phyloP scores from a whole-genome alignment of 1,139 yeast genomes.

The Sugiyamaella novakii region DNA sequence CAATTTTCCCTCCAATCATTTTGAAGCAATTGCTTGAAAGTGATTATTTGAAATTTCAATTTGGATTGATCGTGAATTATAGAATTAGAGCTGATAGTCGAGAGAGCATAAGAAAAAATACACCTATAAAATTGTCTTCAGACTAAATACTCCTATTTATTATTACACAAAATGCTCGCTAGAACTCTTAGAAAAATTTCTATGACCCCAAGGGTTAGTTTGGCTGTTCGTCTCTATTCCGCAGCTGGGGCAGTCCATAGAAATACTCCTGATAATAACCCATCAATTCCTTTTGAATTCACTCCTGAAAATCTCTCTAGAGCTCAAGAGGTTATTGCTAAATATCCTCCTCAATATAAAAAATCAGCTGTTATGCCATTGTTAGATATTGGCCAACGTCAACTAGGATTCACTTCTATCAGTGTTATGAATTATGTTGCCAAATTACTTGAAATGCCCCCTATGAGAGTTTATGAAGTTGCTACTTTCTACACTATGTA shows the following conservation, averaged over 20 bases:
- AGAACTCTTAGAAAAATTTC: slow-evolving; percentile 8
- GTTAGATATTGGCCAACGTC: slow-evolving; percentile 86
- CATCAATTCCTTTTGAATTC: slow-evolving; percentile 72
- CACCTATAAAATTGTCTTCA: too few species aligned
- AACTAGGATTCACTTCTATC: slow-evolving; percentile 82
- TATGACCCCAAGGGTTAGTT: slow-evolving; percentile 1
- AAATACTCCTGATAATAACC: slow-evolving; percentile 68
- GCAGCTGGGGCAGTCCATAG: slow-evolving; percentile 61
- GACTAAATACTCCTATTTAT: too few species aligned
- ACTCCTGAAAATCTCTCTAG: slow-evolving; percentile 65
- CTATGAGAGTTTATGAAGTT: slow-evolving; percentile 93
- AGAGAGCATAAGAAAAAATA: too few species aligned
- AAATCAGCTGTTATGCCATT: slow-evolving; percentile 90
- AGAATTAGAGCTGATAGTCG: too few species aligned
- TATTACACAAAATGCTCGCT: slow-evolving; percentile 6
- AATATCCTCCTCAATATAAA: slow-evolving; percentile 84
- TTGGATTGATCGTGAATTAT: too few species aligned
- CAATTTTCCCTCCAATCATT: neutral
- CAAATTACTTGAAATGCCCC: slow-evolving; percentile 82
- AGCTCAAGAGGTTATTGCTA: slow-evolving; percentile 73
- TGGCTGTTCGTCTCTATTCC: slow-evolving; percentile 14
- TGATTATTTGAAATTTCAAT: neutral
- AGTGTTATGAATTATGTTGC: slow-evolving; percentile 94
- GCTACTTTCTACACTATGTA: slow-evolving; percentile 94
- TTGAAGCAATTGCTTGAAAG: neutral